Percentiles rank a stretch among this genome's conserved stretches.
Conservation (phyloP, 2,329 filamentous ascomycete species). For the Nigrospora sphaerica region DNA sequence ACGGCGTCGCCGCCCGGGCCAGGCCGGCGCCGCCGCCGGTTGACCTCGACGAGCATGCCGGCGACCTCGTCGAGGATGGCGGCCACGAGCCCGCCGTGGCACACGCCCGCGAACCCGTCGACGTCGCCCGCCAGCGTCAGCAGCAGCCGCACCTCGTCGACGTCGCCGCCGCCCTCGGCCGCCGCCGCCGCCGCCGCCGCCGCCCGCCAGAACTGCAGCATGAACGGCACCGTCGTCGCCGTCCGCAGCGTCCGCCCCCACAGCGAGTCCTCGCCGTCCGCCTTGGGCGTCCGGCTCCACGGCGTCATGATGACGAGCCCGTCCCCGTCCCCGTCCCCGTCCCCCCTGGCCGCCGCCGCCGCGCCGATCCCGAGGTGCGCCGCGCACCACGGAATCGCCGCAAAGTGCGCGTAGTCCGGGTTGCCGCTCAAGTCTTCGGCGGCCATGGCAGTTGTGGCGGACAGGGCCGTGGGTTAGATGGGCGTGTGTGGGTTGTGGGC, state of each 20-base stretch:
- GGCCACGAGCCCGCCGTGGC: conserved; percentile 52
- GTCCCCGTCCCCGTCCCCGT: too few species aligned
- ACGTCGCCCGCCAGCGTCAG: conserved; percentile 40
- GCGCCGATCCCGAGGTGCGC: conserved; percentile 23
- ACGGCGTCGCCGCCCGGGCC: conserved; percentile 11
- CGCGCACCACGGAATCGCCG: conserved; percentile 40
- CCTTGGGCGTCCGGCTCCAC: conserved; percentile 25
- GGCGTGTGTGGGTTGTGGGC: too few species aligned
- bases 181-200: conserved; percentile 15
- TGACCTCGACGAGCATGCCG: conserved; percentile 40
- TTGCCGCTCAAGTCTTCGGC: neutral
- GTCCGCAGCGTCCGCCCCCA: conserved; percentile 46
- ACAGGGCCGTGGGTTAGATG: too few species aligned
- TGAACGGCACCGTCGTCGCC: conserved; percentile 36
- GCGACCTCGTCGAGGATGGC: conserved; percentile 53
- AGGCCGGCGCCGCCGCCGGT: conserved; percentile 15
- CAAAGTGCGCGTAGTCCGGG: conserved; percentile 14
- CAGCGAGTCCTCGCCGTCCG: conserved; percentile 40
- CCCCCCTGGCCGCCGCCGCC: too few species aligned
- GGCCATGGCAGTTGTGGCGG: too few species aligned
- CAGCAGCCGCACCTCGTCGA: conserved; percentile 24
- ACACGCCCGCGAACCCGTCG: conserved; percentile 43
- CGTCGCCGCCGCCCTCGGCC: neutral
- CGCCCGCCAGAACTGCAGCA: conserved; percentile 33
- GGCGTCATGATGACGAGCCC: conserved; percentile 12